These are phyloP conservation scores for Leucosporidium scottii DNA, from an alignment of 768 basidiomycete species.

Conservation along the genomic window DNA sequence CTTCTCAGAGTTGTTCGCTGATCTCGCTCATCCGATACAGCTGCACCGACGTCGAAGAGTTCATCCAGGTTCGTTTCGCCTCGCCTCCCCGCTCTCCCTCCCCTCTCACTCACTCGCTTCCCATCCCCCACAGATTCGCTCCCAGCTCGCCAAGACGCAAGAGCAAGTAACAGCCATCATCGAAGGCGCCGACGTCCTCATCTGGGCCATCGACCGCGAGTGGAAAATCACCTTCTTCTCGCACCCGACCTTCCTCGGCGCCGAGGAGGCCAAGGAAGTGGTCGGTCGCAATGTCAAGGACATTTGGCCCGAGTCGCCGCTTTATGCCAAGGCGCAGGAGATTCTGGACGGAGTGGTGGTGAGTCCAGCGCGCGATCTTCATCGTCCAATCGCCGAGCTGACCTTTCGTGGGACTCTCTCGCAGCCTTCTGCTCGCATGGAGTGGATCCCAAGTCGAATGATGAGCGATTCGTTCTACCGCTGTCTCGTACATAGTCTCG, in stretches of 20 bases:
- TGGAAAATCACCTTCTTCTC: conserved; percentile 16
- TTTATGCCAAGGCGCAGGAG: neutral
- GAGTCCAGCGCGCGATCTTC: neutral
- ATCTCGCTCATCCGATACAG: conserved; percentile 24
- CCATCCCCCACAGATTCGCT: conserved; percentile 11
- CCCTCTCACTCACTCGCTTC: neutral
- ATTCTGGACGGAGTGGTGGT: conserved; percentile 20
- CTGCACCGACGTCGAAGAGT: conserved; percentile 34
- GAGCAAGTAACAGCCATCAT: conserved; percentile 25
- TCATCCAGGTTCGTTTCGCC: conserved; percentile 12
- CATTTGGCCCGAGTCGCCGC: neutral
- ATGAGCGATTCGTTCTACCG: too few relatives aligned
- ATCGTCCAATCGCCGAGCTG: neutral
- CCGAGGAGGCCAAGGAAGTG: neutral
- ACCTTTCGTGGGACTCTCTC: too few relatives aligned
- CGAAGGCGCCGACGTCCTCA: conserved; percentile 15
- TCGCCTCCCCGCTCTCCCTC: neutral
- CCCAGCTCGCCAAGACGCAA: neutral
- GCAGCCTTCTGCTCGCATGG: too few relatives aligned
- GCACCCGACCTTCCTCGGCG: conserved; percentile 4
- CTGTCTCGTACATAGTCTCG: too few relatives aligned
- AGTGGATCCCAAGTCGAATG: too few relatives aligned
- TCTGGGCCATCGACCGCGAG: conserved; percentile 18
- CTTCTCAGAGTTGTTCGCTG: neutral
- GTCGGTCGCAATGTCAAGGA: neutral